Evolutionary conservation across 768 basidiomycete genomes (phyloP), one percentile per base, ranked within the genome.

Genomic region (Hygrocybe coccinea): DNA sequence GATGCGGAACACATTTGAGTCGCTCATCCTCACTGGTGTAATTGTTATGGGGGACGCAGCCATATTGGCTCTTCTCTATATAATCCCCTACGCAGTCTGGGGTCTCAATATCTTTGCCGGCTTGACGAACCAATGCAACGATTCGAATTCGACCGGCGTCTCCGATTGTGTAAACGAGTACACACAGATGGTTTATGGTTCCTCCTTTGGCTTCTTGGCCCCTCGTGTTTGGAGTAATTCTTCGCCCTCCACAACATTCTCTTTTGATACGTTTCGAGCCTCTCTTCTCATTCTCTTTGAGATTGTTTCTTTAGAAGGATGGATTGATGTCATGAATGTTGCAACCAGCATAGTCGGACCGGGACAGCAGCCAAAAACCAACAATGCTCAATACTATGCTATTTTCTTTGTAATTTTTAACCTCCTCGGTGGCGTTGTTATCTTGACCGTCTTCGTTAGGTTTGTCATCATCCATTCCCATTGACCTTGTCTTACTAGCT

Each of bases 301-400:
- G 71, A 93, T 95, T 60, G 91, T 97, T 21, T 95, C 94, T 0
- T 74, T 97, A 48, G 94, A 95, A 71, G 95, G 95, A 2, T 97
- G 95, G 95, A 81, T 90, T n/a, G 91, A 95, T 65, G 95, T 94
- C 49, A 88, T 97, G 87, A 73, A 71, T 36, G 79, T 86, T 22
- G 87, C 86, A 1, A 89, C 89, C 68, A 83, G 85, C 58, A 87
- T 97, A 59, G 85, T 81, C 1, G 90, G 87, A 4, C 65, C 59
- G 19, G 82, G 83, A 25, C 71, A 70, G 53, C 93, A 97, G 66
- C 90, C 92, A 0, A 71, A 79, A 56, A 77, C 72, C 38, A 89
- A 95, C 58, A 81, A 79, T 1, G 80, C 87, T 0, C 89, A 90
- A 58, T 81, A 76, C 61, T 95, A 97, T 65, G 89, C 91, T 0